Percentiles rank a stretch among this genome's conserved stretches.
Conservation (phyloP, 1,284 basidiomycete genomes). For the Xerocomus nothofagi region DNA sequence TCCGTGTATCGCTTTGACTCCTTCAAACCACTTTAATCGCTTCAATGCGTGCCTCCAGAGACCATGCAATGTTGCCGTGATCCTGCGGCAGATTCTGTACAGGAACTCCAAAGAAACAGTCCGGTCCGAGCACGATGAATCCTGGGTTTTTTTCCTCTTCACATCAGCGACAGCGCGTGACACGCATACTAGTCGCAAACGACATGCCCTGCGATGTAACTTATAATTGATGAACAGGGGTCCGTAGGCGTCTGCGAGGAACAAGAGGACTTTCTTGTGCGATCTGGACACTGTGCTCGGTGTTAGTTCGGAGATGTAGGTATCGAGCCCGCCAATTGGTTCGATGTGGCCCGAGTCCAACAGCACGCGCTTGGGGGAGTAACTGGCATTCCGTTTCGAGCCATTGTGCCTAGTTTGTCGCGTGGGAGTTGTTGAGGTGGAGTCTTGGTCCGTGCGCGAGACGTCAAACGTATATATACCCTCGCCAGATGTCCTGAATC, state of each 20-base stretch:
- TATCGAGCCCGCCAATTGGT: conserved; percentile 46
- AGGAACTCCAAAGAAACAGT: conserved; percentile 31
- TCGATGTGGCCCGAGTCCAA: conserved; percentile 44
- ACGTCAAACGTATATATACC: conserved; percentile 13
- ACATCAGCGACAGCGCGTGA: neutral
- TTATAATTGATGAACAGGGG: conserved; percentile 50
- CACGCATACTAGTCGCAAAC: neutral
- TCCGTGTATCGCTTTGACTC: conserved; percentile 20
- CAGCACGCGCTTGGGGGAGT: conserved; percentile 45
- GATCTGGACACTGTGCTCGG: conserved; percentile 1
- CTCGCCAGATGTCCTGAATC: conserved; percentile 13
- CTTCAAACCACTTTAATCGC: conserved; percentile 25
- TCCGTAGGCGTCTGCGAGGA: conserved; percentile 50
- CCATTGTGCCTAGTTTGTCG: no score
- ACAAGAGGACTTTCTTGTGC: conserved; percentile 46
- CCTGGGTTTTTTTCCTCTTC: conserved; percentile 14
- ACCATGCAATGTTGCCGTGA: conserved; percentile 19
- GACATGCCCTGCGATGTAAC: conserved; percentile 43
- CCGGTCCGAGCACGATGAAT: conserved; percentile 30
- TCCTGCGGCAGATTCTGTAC: conserved; percentile 10
- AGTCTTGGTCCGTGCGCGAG: conserved; percentile 21
- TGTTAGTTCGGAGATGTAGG: conserved; percentile 50
- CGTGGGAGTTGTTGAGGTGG: no score
- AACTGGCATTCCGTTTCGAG: no score
- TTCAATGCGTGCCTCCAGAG: neutral